Evolutionary conservation across 1,139 yeast genomes (phyloP), one percentile per base, ranked within the genome.

Genomic region (Taphrina confusa): DNA sequence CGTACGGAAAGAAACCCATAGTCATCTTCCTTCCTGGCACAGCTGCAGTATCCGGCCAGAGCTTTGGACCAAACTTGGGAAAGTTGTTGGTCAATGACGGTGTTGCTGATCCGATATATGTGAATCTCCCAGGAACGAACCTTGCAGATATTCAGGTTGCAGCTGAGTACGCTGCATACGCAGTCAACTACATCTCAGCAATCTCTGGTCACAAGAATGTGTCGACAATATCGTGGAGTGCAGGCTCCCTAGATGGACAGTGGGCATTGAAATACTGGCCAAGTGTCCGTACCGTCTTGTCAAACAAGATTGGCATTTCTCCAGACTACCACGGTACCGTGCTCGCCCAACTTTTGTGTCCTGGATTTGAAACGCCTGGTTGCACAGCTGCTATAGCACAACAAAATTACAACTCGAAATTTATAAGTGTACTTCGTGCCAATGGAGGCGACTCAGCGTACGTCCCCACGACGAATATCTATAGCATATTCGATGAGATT

Each of bases 251-350:
- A 5, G 37, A 28, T 27, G 37, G 37, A 4, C 51, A 45, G 18
- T 45, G 51, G 51, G 34, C 51, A 11, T 16, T 45, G 14, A 45
- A 45, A 23, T 45, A 31, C 37, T 45, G 51, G 51, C 51, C 51
- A 4, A 28, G 37, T 20, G 30, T 25, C 5, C 18, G 51, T 5
- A 28, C 34, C 9, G 20, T 16, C 25, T 8, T 30, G 25, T 28
- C 36, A 4, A 31, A 45, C 25, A 28, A 28, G 37, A 27, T 45
- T 28, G 37, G 37, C 37, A 28, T 45, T 9, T 28, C 37, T 4
- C 36, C 51, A 12, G 51, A 45, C 14, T 45, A 28, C n/a, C 51
- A 46, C 14, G 51, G 51, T 4, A 46, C 51, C 16, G 37, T 30
- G 14, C 27, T 27, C 11, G 51, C 51, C 4, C 16, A 46, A 18